Conservation (phyloP, 345 rosid genomes). For the Eucalyptus melliodora region DNA sequence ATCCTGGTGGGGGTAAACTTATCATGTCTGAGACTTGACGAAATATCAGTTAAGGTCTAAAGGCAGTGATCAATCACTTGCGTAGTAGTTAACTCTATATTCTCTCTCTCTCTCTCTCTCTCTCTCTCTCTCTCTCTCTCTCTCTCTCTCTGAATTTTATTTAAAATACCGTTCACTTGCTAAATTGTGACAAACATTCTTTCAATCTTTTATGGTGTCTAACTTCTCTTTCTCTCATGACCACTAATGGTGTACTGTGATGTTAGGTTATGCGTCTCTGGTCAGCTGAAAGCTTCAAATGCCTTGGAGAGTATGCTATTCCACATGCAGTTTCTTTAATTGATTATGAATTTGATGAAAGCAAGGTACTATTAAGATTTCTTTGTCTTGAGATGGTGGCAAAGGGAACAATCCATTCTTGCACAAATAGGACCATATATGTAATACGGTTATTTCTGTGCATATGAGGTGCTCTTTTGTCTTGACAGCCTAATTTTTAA, state of each 20-base stretch:
- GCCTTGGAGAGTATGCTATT: constrained; percentile 59
- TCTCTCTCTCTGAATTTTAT: not conserved
- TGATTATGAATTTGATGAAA: constrained; percentile 94
- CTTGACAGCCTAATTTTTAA: not conserved
- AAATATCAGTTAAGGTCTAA: not conserved
- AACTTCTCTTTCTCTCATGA: not conserved
- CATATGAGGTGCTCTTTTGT: not conserved
- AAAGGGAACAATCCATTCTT: not conserved
- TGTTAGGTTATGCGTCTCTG: constrained; percentile 85
- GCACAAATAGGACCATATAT: not conserved
- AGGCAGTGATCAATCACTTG: not conserved
- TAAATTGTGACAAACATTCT: not conserved
- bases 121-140: not conserved
- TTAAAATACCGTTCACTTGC: not conserved
- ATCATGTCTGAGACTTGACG: not conserved
- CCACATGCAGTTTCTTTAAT: constrained; percentile 42
- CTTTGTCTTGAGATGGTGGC: not conserved
- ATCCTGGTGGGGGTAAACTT: not conserved
- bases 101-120: not conserved
- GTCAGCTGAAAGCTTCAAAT: constrained; percentile 58
- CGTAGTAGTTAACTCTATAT: not conserved
- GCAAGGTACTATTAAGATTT: constrained; percentile 46
- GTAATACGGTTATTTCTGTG: not conserved
- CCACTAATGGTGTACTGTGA: not conserved
- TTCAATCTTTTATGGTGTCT: not conserved